Evolutionary conservation across 202 grass and related monocot species (phyloP).

Genomic region (Sporobolus alterniflorus): DNA sequence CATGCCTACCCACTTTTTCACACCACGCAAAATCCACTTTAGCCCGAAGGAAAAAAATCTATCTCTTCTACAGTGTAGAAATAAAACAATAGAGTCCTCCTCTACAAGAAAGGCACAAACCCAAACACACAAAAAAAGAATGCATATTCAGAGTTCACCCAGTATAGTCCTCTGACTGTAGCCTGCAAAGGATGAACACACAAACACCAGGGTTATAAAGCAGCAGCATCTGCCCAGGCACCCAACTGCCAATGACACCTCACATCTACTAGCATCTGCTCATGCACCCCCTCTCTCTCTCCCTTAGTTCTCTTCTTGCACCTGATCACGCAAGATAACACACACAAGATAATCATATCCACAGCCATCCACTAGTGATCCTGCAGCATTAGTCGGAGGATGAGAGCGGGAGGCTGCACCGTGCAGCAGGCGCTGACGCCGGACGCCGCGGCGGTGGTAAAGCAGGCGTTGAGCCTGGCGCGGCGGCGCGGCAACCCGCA

Average conservation of each 20-base stretch:
- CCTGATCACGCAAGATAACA: neutral
- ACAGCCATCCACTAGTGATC: neutral
- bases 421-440: constrained; percentile 74
- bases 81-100: constrained; percentile 27
- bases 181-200: constrained; percentile 41
- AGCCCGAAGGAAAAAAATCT: constrained; percentile 28
- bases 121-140: constrained; percentile 21
- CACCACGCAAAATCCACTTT: constrained; percentile 62
- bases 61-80: neutral
- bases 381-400: constrained; percentile 18
- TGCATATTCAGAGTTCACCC: neutral
- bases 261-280: constrained; percentile 1
- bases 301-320: neutral
- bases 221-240: constrained; percentile 14
- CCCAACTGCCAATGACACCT: constrained; percentile 18
- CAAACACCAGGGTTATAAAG: constrained; percentile 49
- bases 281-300: neutral
- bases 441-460: constrained; percentile 68
- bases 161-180: neutral
- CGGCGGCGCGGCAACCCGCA: constrained; percentile 69
- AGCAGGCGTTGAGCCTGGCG: constrained; percentile 71
- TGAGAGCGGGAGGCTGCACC: constrained; percentile 75
- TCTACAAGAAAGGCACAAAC: constrained; percentile 62
- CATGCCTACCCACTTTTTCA: constrained; percentile 64
- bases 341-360: neutral